These are phyloP conservation scores for Spizellomyces sp. DNA, from an alignment of 192 early-diverging fungal genomes.

Conservation along the genomic window DNA sequence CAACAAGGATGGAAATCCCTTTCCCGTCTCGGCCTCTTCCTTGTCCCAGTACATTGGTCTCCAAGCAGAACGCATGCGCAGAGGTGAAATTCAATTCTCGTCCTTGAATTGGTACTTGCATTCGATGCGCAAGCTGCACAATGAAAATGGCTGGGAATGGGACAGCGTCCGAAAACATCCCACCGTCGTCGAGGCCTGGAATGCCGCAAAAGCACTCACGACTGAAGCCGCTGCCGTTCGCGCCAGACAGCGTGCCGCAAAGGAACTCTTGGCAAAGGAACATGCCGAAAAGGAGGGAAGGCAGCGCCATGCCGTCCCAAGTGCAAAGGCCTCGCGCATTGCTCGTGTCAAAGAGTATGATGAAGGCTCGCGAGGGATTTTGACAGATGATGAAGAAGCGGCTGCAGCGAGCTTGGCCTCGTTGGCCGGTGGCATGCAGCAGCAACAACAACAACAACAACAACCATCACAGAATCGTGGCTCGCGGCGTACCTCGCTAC, in stretches of 20 bases:
- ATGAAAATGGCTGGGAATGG: slow-evolving; percentile 33
- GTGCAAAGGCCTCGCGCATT: slow-evolving; percentile 5
- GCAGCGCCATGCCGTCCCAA: not conserved
- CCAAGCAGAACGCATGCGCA: slow-evolving; percentile 24
- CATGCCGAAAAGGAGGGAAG: not conserved
- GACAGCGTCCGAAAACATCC: slow-evolving; percentile 19
- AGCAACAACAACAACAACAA: not conserved
- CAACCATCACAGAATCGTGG: too few relatives aligned
- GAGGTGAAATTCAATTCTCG: slow-evolving; percentile 31
- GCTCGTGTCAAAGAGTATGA: not conserved
- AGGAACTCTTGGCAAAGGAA: slow-evolving; percentile 5
- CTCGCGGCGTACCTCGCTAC: too few relatives aligned
- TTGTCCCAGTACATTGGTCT: slow-evolving; percentile 25
- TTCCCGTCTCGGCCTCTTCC: slow-evolving; percentile 21
- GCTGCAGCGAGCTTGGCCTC: not conserved
- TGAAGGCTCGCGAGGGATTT: not conserved
- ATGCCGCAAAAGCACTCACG: slow-evolving; percentile 22
- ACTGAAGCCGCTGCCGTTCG: slow-evolving; percentile 9
- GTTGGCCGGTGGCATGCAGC: not conserved
- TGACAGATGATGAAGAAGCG: not conserved
- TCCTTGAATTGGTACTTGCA: slow-evolving; percentile 35
- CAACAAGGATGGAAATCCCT: slow-evolving; percentile 18
- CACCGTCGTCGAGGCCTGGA: slow-evolving; percentile 12
- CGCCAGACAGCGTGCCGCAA: slow-evolving; percentile 3
- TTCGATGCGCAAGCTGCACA: slow-evolving; percentile 31